phyloP scores from a whole-genome alignment of 1,139 yeast genomes.

The Magnusiomyces tetraspermus region DNA sequence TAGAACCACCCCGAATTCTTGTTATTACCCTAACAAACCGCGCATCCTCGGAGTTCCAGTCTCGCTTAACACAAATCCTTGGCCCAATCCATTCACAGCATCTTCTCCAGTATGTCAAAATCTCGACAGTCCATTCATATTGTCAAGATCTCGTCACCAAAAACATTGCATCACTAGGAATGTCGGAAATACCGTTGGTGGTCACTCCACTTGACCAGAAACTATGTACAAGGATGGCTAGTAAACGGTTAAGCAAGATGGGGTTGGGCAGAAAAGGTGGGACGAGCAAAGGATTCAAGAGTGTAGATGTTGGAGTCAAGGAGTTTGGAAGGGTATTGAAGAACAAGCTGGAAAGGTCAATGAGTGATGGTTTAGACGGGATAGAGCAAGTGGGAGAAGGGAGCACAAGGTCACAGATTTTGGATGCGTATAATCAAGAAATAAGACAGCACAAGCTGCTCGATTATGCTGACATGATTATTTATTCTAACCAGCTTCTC shows the following conservation, averaged over 20 bases:
- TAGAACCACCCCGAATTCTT: conserved; percentile 51
- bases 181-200: background rate
- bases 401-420: background rate
- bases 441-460: background rate
- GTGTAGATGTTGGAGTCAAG: background rate
- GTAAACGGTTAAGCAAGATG: too few relatives aligned
- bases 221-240: background rate
- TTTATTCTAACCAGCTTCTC: background rate
- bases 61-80: conserved; percentile 37
- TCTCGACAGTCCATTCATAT: conserved; percentile 84
- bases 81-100: conserved; percentile 38
- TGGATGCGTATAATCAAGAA: background rate
- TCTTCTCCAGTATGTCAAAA: too few relatives aligned
- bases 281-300: background rate
- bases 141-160: conserved; percentile 36
- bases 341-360: conserved; percentile 42
- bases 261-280: background rate
- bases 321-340: background rate
- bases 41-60: conserved; percentile 77
- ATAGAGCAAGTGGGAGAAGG: too few relatives aligned
- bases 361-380: too few relatives aligned
- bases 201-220: background rate
- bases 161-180: background rate
- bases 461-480: conserved; percentile 6
- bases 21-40: conserved; percentile 88